Evolutionary conservation across 2,329 filamentous ascomycete species (phyloP), one percentile per base, ranked within the genome.

Genomic region (Trematosphaeria pertusa): DNA sequence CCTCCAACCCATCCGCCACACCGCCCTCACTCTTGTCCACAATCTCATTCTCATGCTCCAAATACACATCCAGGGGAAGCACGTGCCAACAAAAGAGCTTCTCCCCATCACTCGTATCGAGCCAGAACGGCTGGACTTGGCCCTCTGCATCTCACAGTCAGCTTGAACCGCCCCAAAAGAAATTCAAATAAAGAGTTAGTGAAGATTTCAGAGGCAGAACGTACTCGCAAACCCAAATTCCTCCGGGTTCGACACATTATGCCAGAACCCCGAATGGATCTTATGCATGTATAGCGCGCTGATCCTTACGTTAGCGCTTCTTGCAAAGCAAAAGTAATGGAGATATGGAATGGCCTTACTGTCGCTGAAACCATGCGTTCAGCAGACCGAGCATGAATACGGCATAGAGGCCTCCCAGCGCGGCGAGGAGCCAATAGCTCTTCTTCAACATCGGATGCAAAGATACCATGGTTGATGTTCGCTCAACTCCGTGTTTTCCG

Each of bases 51-150:
- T 95, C 88, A 59, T 96, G 81, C 56, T 87, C 79, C 5, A 84
- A 77, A 68, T 95, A 96, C 0, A 90, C 76, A 40, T 87, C 84
- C 5, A 95, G 73, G 0, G 93, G 93, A 37, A 97, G 75, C 43
- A 97, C 81, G 65, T 97, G 93, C 93, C 93, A 97, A 19, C 88
- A 89, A 65, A 94, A 95, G 14, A 97, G 75, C 2, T 78, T 84
- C 70, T 92, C 87, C 30, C 85, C 84, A 68, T 97, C 92, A 1
- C 84, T 77, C 0, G 91, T 94, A 3, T 74, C 75, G 28, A 97
- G 73, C 37, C 83, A 85, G 69, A 97, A 97, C 0, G 93, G 89
- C 5, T 90, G 91, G 2, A 96, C 88, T 74, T 97, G 93, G 59
- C 91, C 91, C 65, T 85, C 89, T 93, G 56, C 63, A 44, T 35